A percentile compares a stretch with the other conserved stretches of the same genome.
Conservation (phyloP, 306 rosid genomes). For the Lathyrus tuberosus region DNA sequence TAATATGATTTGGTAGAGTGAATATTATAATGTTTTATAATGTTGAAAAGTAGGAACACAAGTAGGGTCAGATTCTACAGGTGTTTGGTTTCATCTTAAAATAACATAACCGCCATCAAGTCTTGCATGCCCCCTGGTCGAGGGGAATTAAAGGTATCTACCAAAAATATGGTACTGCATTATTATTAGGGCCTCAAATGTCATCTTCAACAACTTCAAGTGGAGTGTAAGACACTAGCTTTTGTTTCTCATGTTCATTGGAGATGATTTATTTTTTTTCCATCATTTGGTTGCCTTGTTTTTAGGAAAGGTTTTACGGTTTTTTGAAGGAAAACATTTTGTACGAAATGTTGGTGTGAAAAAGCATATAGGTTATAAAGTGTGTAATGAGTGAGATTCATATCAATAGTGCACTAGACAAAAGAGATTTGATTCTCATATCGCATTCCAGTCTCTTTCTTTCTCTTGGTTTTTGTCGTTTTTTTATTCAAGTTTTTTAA, state of each 20-base stretch:
- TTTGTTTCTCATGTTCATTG: conserved; percentile 34
- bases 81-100: conserved; percentile 41
- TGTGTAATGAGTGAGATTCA: neutral
- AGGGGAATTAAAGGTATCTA: neutral
- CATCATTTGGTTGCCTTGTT: conserved; percentile 15
- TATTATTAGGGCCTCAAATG: conserved; percentile 40
- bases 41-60: conserved; percentile 29
- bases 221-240: conserved; percentile 36
- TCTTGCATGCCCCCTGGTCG: neutral
- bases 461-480: neutral
- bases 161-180: conserved; percentile 16
- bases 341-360: neutral
- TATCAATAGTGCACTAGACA: conserved; percentile 5
- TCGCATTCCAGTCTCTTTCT: neutral
- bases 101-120: conserved; percentile 19
- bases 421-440: neutral
- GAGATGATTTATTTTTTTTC: conserved; percentile 27
- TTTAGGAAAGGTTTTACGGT: neutral
- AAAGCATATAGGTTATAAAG: neutral
- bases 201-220: conserved; percentile 43
- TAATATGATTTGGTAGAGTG: conserved; percentile 21
- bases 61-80: conserved; percentile 39
- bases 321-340: conserved; percentile 7
- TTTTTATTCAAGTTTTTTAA: too few species aligned
- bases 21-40: neutral